Evolutionary conservation across 1,139 yeast genomes (phyloP), one percentile per base, ranked within the genome.

Genomic region (Zygosaccharomyces pseudobailii): DNA sequence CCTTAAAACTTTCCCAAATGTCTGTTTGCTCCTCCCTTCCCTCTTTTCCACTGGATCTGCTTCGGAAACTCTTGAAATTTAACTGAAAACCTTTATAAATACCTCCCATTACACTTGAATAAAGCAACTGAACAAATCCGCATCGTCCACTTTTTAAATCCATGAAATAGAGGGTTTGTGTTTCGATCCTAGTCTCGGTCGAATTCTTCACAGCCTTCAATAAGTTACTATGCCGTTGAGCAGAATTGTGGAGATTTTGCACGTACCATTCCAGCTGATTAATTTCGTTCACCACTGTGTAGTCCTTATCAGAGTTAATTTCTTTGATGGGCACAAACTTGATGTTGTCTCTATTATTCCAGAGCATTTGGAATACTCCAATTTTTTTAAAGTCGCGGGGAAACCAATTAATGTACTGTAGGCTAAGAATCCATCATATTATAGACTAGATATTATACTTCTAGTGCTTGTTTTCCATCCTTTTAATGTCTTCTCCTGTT

Each of bases 81-180:
- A 87, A 83, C 66, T 87, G 95, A 32, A 95, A 87, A 21, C 95
- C 87, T 55, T 82, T 84, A 63, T 83, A 85, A 41, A 87, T 71
- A 6, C 90, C 94, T 71, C 59, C 62, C 46, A 87, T 80, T 23
- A 89, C 78, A 64, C 83, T 85, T 32, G 95, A 86, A 67, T 86
- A 92, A 61, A 88, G 84, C 51, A 88, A 73, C 70, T 88, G 96
- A 30, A 86, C 87, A 68, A 88, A 86, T 1, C 96, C 95, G 47
- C 78, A 73, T 64, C 78, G 73, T 3, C 82, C 82, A n/a, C 75
- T 66, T 35, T 71, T 71, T 53, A 76, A 69, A 58, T 78, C 78
- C 28, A 78, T 71, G 66, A 86, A 86, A 69, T 88, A 88, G 59
- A 87, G 83, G 9, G 90, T 84, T 67, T 86, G 94, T 21, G 96